Evolutionary conservation across 768 basidiomycete genomes (phyloP), one percentile per base, ranked within the genome.

Genomic region (Leccinellum luteum): DNA sequence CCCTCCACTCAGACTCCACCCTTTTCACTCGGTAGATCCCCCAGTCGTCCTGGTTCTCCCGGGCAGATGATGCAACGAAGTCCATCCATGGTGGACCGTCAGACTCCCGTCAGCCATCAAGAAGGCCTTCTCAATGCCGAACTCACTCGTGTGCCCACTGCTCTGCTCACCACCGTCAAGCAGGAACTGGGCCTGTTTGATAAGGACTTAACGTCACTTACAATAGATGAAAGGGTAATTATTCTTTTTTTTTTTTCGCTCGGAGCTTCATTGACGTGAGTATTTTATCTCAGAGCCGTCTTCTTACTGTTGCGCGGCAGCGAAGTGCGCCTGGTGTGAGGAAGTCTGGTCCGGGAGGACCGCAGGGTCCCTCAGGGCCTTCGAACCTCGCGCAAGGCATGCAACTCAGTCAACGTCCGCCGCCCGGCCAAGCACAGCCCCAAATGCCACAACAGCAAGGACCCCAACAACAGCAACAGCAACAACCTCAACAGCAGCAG

Each of bases 41-140:
- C 83, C 5, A 89, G 87, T 66, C 78, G 86, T 41, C 79, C 86
- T 38, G 80, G 70, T 4, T 79, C 83, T 0, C 84, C 85, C 0
- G 76, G 71, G 15, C 74, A 78, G 57, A 78, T 81, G 69, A 71
- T 74, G 55, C 81, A 83, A 3, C 81, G 69, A 1, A 89, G 87
- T 64, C 87, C 88, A 6, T 84, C 83, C 5, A 43, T 88, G 62
- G 70, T 77, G 5, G 59, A 75, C 32, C 79, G 85, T 6, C 78
- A 79, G 59, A 74, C 79, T 0, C 78, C 80, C 23, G 63, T 68
- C 5, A 66, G 61, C 30, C 27, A 48, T 8, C 67, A 66, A 7
- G 65, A 64, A 14, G 61, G 60, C 30, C 55, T 47, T 25, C 56
- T 82, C 51, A 78, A 78, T 55, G 15, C 48, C 15, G 84, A 87